Conservation (phyloP, 1,284 basidiomycete genomes). For the Austroboletus rostrupii region DNA sequence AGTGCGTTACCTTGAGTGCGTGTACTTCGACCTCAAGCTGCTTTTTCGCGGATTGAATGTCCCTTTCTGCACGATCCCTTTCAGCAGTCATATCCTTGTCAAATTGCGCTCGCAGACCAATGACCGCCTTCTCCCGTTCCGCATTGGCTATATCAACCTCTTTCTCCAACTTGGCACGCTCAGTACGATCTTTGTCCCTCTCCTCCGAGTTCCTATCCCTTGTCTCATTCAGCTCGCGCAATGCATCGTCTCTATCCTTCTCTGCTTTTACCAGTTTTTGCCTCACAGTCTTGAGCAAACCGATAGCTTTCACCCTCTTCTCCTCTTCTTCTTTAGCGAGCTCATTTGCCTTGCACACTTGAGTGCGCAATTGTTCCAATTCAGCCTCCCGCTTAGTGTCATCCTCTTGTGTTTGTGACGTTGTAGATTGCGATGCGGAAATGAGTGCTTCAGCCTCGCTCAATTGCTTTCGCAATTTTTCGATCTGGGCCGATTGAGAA, state of each 20-base stretch:
- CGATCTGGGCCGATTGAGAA: constrained; percentile 73
- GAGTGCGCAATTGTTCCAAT: constrained; percentile 52
- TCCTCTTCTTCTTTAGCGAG: constrained; percentile 89
- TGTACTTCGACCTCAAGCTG: constrained; percentile 78
- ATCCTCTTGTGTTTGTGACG: constrained; percentile 45
- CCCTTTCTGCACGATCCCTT: constrained; percentile 73
- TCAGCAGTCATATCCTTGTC: constrained; percentile 67
- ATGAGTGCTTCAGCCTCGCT: constrained; percentile 66
- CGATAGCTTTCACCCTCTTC: constrained; percentile 90
- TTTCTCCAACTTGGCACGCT: constrained; percentile 50
- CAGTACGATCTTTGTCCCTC: constrained; percentile 61
- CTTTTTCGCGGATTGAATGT: constrained; percentile 57
- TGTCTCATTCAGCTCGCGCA: constrained; percentile 48
- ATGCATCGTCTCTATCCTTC: constrained; percentile 81
- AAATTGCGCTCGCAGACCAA: constrained; percentile 65
- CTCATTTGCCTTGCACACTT: constrained; percentile 59
- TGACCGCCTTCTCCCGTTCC: constrained; percentile 70
- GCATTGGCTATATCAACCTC: constrained; percentile 58
- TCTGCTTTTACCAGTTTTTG: constrained; percentile 90
- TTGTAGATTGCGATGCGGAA: constrained; percentile 48
- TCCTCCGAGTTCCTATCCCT: constrained; percentile 61
- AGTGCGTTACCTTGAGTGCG: constrained; percentile 59
- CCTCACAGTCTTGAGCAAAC: constrained; percentile 85
- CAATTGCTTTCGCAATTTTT: constrained; percentile 66
- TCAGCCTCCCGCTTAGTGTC: constrained; percentile 48